Evolutionary conservation across 257 asterid species (phyloP), one percentile per base, ranked within the genome.

Genomic region (Scutellaria galericulata): DNA sequence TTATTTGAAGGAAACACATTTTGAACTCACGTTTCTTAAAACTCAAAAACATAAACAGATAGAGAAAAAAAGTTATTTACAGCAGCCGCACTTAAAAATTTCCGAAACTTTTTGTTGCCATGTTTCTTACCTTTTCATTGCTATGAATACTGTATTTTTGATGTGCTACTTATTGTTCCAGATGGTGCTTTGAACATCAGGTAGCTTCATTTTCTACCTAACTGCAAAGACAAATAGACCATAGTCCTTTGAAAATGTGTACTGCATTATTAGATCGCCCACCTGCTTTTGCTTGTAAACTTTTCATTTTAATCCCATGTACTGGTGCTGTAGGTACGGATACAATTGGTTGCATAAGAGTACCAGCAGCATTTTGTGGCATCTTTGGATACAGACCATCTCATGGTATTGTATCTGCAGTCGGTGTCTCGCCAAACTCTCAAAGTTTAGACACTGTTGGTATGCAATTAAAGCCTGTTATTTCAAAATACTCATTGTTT

Each of bases 381-480:
- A 70, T 95, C 79, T 60, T 95, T 78, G 98, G 96, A 51, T 95
- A 85, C 77, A 88, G 90, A 76, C 91, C 99, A 18, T 90, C 98
- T 53, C 98, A 95, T 53, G 96, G 99, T 60, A 45, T 77, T 50
- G 85, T 87, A 64, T 86, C 96, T 70, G 66, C 91, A 37, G 77
- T 92, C 79, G 97, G 99, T 57, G 86, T 95, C 51, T 72, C 80
- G 62, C 98, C 97, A 70, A 90, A 80, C 77, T 92, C 98, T 37
- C 97, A 90, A 84, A 90, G 96, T 81, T 78, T 95, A 66, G 98
- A 92, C 65, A 79, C 96, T 74, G 82, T 95, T 75, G 99, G 98
- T 95, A 89, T 59, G 97, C 45, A 13, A 42, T 77, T 52, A 40
- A 74, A 24, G 14, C 70, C 63, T 64, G 69, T 79, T 66, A 31